Evolutionary conservation across 306 rosid species (phyloP).

Genomic region (Geum urbanum): DNA sequence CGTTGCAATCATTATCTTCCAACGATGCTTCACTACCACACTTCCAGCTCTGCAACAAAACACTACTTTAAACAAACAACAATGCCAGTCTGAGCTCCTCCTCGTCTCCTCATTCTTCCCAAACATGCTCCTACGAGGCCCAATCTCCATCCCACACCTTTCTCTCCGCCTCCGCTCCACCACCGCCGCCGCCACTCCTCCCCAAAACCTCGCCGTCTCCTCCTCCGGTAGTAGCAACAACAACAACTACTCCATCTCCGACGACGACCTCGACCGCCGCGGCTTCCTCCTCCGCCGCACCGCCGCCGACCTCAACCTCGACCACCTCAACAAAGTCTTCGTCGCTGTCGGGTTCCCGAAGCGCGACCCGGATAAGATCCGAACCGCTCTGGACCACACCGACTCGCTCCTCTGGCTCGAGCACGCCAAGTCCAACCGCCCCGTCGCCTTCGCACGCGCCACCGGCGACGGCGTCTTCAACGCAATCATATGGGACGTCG

Average conservation of each 20-base stretch:
- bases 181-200: conserved; percentile 7
- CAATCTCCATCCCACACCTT: conserved; percentile 31
- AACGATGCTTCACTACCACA: background rate
- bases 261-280: conserved; percentile 54
- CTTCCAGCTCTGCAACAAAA: no score
- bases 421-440: conserved; percentile 43
- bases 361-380: conserved; percentile 67
- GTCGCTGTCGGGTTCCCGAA: conserved; percentile 81
- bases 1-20: background rate
- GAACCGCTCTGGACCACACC: conserved; percentile 65
- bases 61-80: no score
- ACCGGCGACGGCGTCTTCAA: conserved; percentile 94
- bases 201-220: conserved; percentile 34
- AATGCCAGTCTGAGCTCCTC: background rate
- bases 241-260: conserved; percentile 42
- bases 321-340: conserved; percentile 66
- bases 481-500: conserved; percentile 91
- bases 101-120: background rate
- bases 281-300: conserved; percentile 68
- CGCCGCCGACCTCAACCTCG: conserved; percentile 54
- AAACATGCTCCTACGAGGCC: conserved; percentile 56
- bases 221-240: background rate
- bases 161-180: conserved; percentile 12
- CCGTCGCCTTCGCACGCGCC: conserved; percentile 87
- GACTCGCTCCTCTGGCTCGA: conserved; percentile 73